Evolutionary conservation across 108 stramenopile species (phyloP), one percentile per base, ranked within the genome.

Genomic region (Cyclotella kingstonii): DNA sequence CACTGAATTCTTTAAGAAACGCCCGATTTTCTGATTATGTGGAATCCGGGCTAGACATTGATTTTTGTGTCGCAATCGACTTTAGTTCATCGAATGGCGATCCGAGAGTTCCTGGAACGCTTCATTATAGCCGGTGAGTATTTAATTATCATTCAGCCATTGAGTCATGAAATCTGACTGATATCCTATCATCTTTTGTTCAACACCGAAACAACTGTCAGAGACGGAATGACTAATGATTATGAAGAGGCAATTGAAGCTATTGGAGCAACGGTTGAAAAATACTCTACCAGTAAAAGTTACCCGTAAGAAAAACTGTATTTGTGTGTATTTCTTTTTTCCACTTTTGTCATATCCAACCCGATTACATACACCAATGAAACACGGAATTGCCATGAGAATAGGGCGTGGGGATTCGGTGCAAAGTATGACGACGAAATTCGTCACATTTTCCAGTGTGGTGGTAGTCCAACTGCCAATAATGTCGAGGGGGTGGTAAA

Each of bases 351-450:
- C n/a, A n/a, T n/a, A n/a, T n/a, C n/a, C n/a, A n/a, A n/a, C n/a
- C n/a, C n/a, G n/a, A n/a, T n/a, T n/a, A n/a, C n/a, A n/a, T n/a
- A n/a, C n/a, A n/a, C n/a, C n/a, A n/a, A n/a, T n/a, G n/a, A n/a
- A n/a, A n/a, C n/a, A n/a, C n/a, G n/a, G n/a, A n/a, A n/a, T 39
- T 22, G 17, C 5, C 15, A 25, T 22, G 26, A 42, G 22, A n/a
- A 10, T 34, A 64, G 63, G 29, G 71, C 95, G 11, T 96, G 78
- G 77, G 95, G 97, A 1, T 95, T 93, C 59, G 97, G 97, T 18
- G 94, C 85, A 11, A 86, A 89, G 53, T 75, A 87, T 19, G 64
- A 75, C 26, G 87, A 79, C 30, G 67, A 42, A 40, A 60, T 77
- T 21, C 79, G 73, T 5, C 86, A 84, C 63, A 58, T 57, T 27